Conservation (phyloP, 306 rosid species). For the Citrullus amarus region DNA sequence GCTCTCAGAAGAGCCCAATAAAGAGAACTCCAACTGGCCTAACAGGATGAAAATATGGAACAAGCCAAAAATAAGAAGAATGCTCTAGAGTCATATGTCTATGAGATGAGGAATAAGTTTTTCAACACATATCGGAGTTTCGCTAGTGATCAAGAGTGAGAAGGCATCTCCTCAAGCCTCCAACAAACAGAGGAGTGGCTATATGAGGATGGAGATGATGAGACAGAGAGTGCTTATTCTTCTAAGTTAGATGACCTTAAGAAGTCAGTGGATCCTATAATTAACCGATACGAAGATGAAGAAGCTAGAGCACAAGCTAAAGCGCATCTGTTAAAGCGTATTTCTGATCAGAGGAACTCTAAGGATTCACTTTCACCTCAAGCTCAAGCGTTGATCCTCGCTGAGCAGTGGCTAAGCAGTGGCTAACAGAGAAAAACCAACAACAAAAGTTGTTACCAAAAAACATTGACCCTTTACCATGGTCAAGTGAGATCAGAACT, state of each 20-base stretch:
- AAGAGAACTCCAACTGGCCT: slow-evolving; percentile 63
- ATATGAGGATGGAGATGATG: slow-evolving; percentile 90
- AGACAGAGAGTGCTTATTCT: slow-evolving; percentile 54
- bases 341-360: slow-evolving; percentile 24
- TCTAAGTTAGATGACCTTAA: slow-evolving; percentile 61
- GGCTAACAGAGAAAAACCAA: slow-evolving; percentile 59
- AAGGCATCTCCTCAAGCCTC: slow-evolving; percentile 53
- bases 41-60: slow-evolving; percentile 72
- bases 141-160: slow-evolving; percentile 64
- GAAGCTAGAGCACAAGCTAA: slow-evolving; percentile 57
- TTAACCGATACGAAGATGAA: slow-evolving; percentile 50
- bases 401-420: slow-evolving; percentile 58
- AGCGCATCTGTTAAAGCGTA: slow-evolving; percentile 26
- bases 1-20: slow-evolving; percentile 49
- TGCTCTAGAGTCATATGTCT: slow-evolving; percentile 81
- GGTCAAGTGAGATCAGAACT: slow-evolving; percentile 51
- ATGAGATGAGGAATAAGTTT: slow-evolving; percentile 91
- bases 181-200: slow-evolving; percentile 90
- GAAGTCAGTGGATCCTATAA: slow-evolving; percentile 73
- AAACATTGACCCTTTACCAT: slow-evolving; percentile 46
- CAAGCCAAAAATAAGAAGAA: slow-evolving; percentile 83
- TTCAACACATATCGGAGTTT: slow-evolving; percentile 66
- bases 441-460: slow-evolving; percentile 57
- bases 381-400: slow-evolving; percentile 25
- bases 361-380: slow-evolving; percentile 24